These are phyloP conservation scores for Rhipidocladum racemiflorum DNA, from an alignment of 176 grass and related monocot genomes.

Conservation along the genomic window DNA sequence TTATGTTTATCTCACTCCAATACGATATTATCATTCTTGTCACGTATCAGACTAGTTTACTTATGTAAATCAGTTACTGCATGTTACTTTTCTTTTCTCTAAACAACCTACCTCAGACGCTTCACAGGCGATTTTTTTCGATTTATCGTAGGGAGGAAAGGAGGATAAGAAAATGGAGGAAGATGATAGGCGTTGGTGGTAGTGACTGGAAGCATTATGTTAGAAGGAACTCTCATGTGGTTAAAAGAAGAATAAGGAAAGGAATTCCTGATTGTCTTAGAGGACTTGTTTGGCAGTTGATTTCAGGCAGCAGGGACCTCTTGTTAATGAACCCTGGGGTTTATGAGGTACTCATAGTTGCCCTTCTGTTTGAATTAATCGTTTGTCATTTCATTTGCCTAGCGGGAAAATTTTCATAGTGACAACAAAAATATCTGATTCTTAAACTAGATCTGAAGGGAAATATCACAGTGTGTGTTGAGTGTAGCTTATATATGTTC, in stretches of 20 bases:
- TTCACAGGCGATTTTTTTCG: background rate
- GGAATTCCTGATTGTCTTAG: constrained; percentile 97
- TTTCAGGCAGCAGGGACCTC: constrained; percentile 93
- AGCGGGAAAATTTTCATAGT: background rate
- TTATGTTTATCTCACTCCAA: background rate
- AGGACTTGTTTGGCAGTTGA: constrained; percentile 95
- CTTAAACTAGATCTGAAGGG: background rate
- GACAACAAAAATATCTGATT: background rate
- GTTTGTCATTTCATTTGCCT: background rate
- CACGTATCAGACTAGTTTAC: background rate
- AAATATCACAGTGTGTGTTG: background rate
- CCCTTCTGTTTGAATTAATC: background rate
- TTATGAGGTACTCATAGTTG: constrained; percentile 68
- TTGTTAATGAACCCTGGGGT: constrained; percentile 80
- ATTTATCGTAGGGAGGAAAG: constrained; percentile 62
- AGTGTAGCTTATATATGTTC: background rate
- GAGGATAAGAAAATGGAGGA: constrained; percentile 95
- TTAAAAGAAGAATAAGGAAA: constrained; percentile 91
- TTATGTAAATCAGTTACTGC: background rate
- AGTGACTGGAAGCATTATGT: constrained; percentile 94
- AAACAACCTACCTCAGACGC: constrained; percentile 4
- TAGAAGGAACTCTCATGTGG: constrained; percentile 82
- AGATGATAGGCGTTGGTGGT: constrained; percentile 94
- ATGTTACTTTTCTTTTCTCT: background rate
- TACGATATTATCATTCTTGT: background rate